phyloP scores from a whole-genome alignment of 179 eudicot genomes.

The Vitellaria paradoxa region DNA sequence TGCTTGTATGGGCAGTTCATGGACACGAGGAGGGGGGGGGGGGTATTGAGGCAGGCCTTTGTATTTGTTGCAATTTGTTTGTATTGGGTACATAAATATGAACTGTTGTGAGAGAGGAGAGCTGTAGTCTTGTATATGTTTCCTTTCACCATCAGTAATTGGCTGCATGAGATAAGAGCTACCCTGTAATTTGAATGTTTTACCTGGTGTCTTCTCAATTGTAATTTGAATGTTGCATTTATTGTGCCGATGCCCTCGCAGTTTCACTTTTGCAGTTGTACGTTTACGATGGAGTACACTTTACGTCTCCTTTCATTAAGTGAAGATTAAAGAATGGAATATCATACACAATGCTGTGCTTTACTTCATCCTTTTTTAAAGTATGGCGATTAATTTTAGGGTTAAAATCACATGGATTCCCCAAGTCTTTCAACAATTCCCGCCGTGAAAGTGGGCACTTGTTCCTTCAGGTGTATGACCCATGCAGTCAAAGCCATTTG shows the following conservation, averaged over 20 bases:
- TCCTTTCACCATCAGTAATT: neutral
- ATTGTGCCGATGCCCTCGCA: neutral
- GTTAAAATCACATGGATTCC: too few species aligned
- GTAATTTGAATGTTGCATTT: neutral
- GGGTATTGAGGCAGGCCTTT: neutral
- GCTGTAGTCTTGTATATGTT: neutral
- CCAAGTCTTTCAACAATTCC: too few species aligned
- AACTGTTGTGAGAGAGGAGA: neutral
- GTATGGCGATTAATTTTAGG: neutral
- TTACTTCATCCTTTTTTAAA: too few species aligned
- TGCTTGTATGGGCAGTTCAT: neutral
- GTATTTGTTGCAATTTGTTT: conserved; percentile 8
- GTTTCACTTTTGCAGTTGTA: too few species aligned
- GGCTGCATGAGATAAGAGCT: neutral
- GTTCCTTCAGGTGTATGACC: too few species aligned
- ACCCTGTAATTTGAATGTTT: conserved; percentile 4
- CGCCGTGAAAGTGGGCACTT: too few species aligned
- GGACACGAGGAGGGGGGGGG: neutral
- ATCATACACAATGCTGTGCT: too few species aligned
- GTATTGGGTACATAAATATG: conserved; percentile 3
- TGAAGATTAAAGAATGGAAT: neutral
- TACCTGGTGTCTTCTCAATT: neutral
- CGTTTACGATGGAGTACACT: neutral
- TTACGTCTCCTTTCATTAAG: neutral
- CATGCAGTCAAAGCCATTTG: too few species aligned